Percentiles rank a stretch among this genome's conserved stretches.
Conservation (phyloP, 345 rosid genomes). For the Lepidium sativum region DNA sequence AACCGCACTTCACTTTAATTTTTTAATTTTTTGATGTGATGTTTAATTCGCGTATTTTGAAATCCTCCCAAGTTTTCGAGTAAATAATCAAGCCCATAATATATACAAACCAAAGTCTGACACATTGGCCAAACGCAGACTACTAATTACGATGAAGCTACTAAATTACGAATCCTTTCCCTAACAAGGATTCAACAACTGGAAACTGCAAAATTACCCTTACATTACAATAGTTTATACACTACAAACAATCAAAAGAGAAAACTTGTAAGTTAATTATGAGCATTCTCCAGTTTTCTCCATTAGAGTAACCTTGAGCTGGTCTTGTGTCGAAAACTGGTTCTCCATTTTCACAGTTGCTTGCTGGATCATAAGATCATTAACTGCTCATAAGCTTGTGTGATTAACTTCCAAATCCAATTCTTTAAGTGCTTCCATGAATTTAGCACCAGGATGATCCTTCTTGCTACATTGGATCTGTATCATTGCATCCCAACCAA, state of each 20-base stretch:
- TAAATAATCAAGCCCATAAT: no score
- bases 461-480: conserved; percentile 55
- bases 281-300: conserved; percentile 50
- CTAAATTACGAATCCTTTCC: neutral
- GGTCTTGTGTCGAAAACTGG: conserved; percentile 68
- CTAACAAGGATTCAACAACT: neutral
- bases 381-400: conserved; percentile 76
- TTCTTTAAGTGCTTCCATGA: conserved; percentile 82
- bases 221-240: neutral
- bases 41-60: no score
- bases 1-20: no score
- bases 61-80: no score
- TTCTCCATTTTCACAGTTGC: conserved; percentile 90
- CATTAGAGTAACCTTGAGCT: conserved; percentile 53
- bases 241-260: neutral
- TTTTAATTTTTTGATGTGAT: no score
- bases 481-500: conserved; percentile 78
- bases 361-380: conserved; percentile 95
- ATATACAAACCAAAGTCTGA: neutral
- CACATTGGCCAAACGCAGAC: neutral
- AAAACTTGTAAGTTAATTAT: neutral
- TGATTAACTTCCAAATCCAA: conserved; percentile 83
- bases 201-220: conserved; percentile 13
- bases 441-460: conserved; percentile 86
- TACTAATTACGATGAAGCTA: conserved; percentile 3